These are phyloP conservation scores for Thraustochytrium sp. DNA, from an alignment of 352 stramenopile species.

Conservation along the genomic window DNA sequence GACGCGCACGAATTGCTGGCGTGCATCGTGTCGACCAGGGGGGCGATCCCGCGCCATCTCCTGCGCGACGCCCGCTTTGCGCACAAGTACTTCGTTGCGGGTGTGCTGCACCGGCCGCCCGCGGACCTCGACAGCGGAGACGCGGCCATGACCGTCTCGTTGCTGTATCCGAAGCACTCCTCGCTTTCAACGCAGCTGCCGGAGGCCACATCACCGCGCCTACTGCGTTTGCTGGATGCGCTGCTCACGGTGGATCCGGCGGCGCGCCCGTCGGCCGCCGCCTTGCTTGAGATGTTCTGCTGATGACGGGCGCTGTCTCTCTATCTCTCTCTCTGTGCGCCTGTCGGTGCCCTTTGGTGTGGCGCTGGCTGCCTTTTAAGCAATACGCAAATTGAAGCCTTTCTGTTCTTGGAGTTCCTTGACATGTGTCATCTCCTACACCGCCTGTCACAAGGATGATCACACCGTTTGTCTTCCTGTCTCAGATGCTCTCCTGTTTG, in stretches of 20 bases:
- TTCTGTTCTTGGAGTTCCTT: no score
- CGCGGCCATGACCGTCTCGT: neutral
- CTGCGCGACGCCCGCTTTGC: conserved; percentile 58
- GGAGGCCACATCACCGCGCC: neutral
- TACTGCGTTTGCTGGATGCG: neutral
- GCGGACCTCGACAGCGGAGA: neutral
- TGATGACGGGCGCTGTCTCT: neutral
- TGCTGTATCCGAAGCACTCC: neutral
- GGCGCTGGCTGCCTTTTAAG: no score
- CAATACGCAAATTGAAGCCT: no score
- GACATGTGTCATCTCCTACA: no score
- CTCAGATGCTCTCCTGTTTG: neutral
- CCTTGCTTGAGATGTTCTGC: neutral
- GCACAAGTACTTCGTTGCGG: conserved; percentile 57
- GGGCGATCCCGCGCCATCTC: conserved; percentile 62
- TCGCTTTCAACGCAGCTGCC: neutral
- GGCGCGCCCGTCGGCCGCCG: neutral
- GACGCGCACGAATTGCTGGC: conserved; percentile 79
- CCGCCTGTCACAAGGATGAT: neutral
- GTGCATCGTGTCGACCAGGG: conserved; percentile 67
- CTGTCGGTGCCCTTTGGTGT: no score
- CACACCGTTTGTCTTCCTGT: neutral
- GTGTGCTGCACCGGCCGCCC: neutral
- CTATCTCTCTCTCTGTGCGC: neutral
- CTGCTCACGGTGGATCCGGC: neutral